A percentile compares a stretch with the other conserved stretches of the same genome.
Evolutionary conservation across 139 green algal species (phyloP).

Genomic region (Ettlia oleoabundans): DNA sequence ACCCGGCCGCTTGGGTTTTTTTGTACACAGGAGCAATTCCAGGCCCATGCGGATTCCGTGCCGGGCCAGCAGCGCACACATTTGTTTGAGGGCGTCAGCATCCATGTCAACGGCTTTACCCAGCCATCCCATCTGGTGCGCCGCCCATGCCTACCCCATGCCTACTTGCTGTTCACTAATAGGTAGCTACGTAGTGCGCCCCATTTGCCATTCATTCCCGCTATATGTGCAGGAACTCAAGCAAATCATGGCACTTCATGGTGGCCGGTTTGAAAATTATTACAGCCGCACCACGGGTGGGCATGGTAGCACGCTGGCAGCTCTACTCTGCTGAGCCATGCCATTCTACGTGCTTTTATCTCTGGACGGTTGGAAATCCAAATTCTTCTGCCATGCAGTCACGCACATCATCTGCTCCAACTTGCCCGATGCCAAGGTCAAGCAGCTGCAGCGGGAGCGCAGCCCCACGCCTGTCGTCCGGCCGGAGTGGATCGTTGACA

Average conservation of each 20-base stretch:
- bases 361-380: too few species aligned
- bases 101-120: conserved; percentile 92
- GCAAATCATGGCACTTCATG: conserved; percentile 91
- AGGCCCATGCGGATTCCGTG: conserved; percentile 32
- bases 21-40: conserved; percentile 74
- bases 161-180: neutral
- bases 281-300: conserved; percentile 41
- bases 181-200: too few species aligned
- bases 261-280: conserved; percentile 91
- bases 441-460: conserved; percentile 40
- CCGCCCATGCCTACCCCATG: neutral
- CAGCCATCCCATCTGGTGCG: conserved; percentile 65
- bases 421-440: conserved; percentile 90
- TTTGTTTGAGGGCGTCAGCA: conserved; percentile 87
- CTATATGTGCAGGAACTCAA: conserved; percentile 89
- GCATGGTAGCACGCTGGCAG: too few species aligned
- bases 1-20: too few species aligned
- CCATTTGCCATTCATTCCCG: too few species aligned
- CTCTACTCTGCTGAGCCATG: too few species aligned
- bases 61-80: conserved; percentile 20
- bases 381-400: conserved; percentile 55
- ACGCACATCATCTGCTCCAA: conserved; percentile 95
- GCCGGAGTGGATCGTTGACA: conserved; percentile 85
- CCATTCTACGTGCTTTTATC: too few species aligned
- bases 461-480: conserved; percentile 73